Evolutionary conservation across 73 alveolate genomes (phyloP), one percentile per base, ranked within the genome.

Genomic region (Paramecium caudatum): DNA sequence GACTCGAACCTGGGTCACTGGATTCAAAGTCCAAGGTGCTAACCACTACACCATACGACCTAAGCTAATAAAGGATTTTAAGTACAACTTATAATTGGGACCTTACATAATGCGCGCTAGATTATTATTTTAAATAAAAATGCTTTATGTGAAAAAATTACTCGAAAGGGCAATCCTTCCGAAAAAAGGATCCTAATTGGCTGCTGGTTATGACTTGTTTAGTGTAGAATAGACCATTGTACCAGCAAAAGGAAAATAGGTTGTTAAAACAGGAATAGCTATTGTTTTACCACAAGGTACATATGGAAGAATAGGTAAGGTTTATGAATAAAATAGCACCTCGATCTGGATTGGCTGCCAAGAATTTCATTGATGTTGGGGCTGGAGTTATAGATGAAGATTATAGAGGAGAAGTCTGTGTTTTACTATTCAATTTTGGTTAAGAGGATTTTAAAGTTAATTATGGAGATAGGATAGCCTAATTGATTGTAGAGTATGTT

Each of bases 341-440:
- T 19, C 91, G 98, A 90, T 93, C 97, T 63, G 98, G 98, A 33
- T 94, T 97, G 50, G 95, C 99, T 39, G 90, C 91, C 82, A 96
- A 97, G 47, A 95, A 93, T 70, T 91, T 90, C 48, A 86, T 97
- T 32, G 98, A 97, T 90, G 98, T 97, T 3, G 99, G 99, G 0
- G 99, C 99, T 3, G 99, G 99, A 1, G 99, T 97, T 0, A 95
- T 97, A 41, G 99, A 97, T 90, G 94, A 94, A 62, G 99, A 97
- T 90, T 97, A 97, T 82, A 94, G 98, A 91, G 99, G 99, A 43
- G 99, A 97, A 92, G 80, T 93, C 5, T 47, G 88, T 17, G 97
- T 95, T 5, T 37, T 94, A 25, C 83, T 95, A 21, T 92, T 94
- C 41, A 95, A 95, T 65, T 93, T 95, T 82, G 91, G 96, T 82